phyloP scores from a whole-genome alignment of 768 basidiomycete genomes.

The Crepidotus variabilis region DNA sequence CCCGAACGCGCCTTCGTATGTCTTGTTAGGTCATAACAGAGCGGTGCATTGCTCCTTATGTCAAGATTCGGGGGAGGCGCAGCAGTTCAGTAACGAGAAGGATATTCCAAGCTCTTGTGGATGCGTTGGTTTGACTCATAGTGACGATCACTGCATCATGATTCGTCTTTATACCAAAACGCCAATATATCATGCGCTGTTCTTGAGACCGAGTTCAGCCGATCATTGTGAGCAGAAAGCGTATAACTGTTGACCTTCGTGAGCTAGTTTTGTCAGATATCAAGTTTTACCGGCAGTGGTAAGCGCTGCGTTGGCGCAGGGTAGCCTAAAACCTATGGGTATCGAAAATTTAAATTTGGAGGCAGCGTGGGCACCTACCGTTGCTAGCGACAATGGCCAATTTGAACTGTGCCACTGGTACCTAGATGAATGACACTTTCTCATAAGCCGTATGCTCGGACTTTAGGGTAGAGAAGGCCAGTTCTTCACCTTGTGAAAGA shows the following conservation, averaged over 20 bases:
- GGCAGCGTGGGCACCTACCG: not conserved
- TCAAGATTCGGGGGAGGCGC: not conserved
- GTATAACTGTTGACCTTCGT: no score
- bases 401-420: not conserved
- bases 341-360: not conserved
- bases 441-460: not conserved
- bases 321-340: not conserved
- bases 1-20: not conserved
- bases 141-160: not conserved
- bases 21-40: not conserved
- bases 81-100: not conserved
- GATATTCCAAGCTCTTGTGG: not conserved
- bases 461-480: not conserved
- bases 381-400: not conserved
- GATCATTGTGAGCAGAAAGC: no score
- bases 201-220: not conserved
- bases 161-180: not conserved
- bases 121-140: not conserved
- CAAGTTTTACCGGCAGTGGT: not conserved
- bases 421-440: not conserved
- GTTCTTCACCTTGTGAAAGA: not conserved
- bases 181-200: not conserved
- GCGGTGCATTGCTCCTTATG: slow-evolving; percentile 2
- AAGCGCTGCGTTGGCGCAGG: not conserved
- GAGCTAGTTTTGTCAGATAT: not conserved